Evolutionary conservation across 2,329 filamentous ascomycete genomes (phyloP).

Genomic region (Apiospora phragmitis): DNA sequence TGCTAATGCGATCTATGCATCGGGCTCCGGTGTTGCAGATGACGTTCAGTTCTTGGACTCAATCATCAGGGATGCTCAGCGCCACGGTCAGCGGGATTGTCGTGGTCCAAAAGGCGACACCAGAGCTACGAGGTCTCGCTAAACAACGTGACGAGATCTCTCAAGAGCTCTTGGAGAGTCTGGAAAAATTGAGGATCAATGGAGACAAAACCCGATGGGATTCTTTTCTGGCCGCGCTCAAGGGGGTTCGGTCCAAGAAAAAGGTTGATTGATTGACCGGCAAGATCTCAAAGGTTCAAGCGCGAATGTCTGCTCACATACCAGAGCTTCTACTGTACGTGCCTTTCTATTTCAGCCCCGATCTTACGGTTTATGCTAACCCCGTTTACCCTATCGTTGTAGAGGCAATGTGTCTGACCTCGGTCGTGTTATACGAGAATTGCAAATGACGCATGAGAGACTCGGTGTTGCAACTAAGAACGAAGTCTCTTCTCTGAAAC

Average conservation of each 20-base stretch:
- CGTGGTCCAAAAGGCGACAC: too few species aligned
- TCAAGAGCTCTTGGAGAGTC: not conserved
- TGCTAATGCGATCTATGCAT: not conserved
- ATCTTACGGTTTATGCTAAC: not conserved
- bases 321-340: not conserved
- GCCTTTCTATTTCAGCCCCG: not conserved
- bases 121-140: not conserved
- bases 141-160: not conserved
- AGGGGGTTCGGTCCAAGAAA: not conserved
- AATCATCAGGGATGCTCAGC: not conserved
- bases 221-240: not conserved
- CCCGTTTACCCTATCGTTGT: too few species aligned
- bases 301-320: not conserved
- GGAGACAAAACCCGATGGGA: not conserved
- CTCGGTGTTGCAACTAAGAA: not conserved
- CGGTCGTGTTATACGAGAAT: not conserved
- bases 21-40: not conserved
- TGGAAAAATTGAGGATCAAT: not conserved
- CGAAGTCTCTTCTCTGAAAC: not conserved
- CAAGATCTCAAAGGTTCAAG: not conserved
- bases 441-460: not conserved
- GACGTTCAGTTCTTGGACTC: not conserved
- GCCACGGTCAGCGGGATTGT: not conserved
- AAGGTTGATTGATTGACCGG: not conserved
- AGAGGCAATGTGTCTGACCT: not conserved